Base-by-base conservation (phyloP, 305 asterid genomes). In the Fraxinus sp. region DNA sequence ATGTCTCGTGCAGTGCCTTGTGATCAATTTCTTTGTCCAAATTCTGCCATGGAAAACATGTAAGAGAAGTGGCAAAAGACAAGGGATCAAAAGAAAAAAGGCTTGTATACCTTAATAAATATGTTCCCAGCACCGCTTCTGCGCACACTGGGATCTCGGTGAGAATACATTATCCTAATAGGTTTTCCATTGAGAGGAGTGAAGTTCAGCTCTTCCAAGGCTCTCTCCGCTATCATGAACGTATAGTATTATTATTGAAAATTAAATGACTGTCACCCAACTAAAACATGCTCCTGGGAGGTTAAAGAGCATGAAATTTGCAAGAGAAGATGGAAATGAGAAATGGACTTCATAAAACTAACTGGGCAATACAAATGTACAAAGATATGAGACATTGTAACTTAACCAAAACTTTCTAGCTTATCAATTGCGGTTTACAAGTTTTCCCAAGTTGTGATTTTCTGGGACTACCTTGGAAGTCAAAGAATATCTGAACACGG, bases 1-100 rank as follows among this genome's bases (percentile, higher is more conserved):
- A 95, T 24, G 98, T 97, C 46, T 97, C 99, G 5, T 95, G 95
- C 3, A 97, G 90, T 70, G 95, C 98, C 86, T 97, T 97, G 87
- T 95, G 97, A 90, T 97, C 99, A 73, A 97, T 97, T 18, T 93
- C 98, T 90, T 92, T 93, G 95, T 95, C 99, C 93, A 97, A 83
- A 89, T 97, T 95, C 99, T 97, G 85, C 36, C 13, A 43, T 78
- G 6, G 79, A 74, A 84, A 55, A 3, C 35, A 66, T 2, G 22
- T 64, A 36, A 43, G 32, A 46, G 70, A 36, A 76, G 9, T 1
- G 1, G 11, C 5, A 16, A 68, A 10, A 18, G 37, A 6, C 8
- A 7, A 76, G 49, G 79, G 5, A 72, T 11, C 8, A 75, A 24
- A 37, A 49, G 74, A 81, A 78, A 37, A 66, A 49, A 14, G 16